Conservation (phyloP, 23 red algal species). For the Cyanidiococcus yangmingshanensis region DNA sequence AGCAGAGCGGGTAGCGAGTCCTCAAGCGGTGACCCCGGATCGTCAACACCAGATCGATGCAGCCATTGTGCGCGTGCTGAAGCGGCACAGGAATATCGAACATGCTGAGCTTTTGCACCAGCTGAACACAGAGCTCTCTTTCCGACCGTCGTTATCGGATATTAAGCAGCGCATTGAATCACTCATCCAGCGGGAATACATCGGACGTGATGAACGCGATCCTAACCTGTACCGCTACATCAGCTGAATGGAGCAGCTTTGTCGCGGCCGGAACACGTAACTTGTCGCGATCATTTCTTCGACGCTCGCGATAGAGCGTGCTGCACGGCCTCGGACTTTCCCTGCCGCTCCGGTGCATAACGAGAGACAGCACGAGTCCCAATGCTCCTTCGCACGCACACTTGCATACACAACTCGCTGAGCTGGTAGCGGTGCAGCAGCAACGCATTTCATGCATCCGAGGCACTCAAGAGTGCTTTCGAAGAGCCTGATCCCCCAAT, state of each 20-base stretch:
- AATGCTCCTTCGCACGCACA: too few relatives aligned
- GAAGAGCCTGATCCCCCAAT: too few relatives aligned
- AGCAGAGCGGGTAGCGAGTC: constrained; percentile 69
- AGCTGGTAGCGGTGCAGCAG: too few relatives aligned
- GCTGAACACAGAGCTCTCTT: constrained; percentile 63
- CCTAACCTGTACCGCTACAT: constrained; percentile 79
- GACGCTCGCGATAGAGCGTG: too few relatives aligned
- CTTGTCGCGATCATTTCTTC: neutral
- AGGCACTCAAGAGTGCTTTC: too few relatives aligned
- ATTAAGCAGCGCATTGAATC: constrained; percentile 95
- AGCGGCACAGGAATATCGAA: constrained; percentile 52
- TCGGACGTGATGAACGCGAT: constrained; percentile 64
- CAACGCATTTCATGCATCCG: too few relatives aligned
- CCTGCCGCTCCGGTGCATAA: too few relatives aligned
- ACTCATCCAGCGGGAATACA: constrained; percentile 84
- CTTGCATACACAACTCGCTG: too few relatives aligned
- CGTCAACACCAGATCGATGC: constrained; percentile 91
- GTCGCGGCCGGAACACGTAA: neutral
- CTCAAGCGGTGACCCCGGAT: constrained; percentile 71
- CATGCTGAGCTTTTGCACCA: constrained; percentile 67
- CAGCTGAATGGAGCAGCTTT: constrained; percentile 28
- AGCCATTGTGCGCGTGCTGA: constrained; percentile 89
- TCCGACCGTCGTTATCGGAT: constrained; percentile 57
- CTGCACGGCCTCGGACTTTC: too few relatives aligned
- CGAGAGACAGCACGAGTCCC: too few relatives aligned